These are phyloP conservation scores for Tripterygium wilfordii DNA, from an alignment of 177 flowering plant species.

Conservation along the genomic window DNA sequence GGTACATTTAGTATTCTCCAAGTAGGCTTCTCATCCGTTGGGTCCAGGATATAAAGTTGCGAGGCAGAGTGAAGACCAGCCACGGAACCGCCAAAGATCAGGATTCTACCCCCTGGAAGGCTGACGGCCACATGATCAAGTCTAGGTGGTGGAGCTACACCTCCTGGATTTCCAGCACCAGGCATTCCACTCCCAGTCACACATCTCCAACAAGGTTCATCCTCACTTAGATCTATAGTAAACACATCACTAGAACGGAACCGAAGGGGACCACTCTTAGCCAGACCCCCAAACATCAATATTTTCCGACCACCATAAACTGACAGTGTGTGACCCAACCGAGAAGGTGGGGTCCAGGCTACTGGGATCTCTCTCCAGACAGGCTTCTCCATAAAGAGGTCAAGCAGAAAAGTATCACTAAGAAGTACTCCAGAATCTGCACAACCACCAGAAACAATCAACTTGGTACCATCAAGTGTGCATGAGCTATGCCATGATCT, in stretches of 20 bases:
- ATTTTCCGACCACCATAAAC: slow-evolving; percentile 85
- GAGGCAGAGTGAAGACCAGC: slow-evolving; percentile 95
- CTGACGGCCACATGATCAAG: slow-evolving; percentile 90
- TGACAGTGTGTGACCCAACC: slow-evolving; percentile 78
- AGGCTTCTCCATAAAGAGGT: slow-evolving; percentile 79
- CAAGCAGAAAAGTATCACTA: slow-evolving; percentile 79
- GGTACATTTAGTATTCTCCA: slow-evolving; percentile 92
- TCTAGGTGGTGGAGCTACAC: slow-evolving; percentile 83
- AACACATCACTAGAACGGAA: slow-evolving; percentile 85
- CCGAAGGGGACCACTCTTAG: slow-evolving; percentile 86
- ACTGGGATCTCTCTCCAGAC: slow-evolving; percentile 84
- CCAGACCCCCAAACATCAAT: slow-evolving; percentile 86
- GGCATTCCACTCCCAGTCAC: slow-evolving; percentile 94
- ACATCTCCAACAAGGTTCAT: slow-evolving; percentile 84
- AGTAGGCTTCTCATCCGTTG: slow-evolving; percentile 86
- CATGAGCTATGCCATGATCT: slow-evolving; percentile 98
- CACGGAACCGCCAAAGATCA: slow-evolving; percentile 95
- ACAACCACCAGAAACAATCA: slow-evolving; percentile 90
- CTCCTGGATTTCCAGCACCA: slow-evolving; percentile 87
- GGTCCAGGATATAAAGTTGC: slow-evolving; percentile 77
- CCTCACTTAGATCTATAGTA: slow-evolving; percentile 85
- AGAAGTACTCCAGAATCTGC: slow-evolving; percentile 91
- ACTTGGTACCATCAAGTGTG: slow-evolving; percentile 82
- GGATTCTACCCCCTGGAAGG: slow-evolving; percentile 82
- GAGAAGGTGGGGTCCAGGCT: slow-evolving; percentile 83